Base-by-base conservation (phyloP, 371 early-diverging fungal species). In the Synchytrium microbalum region DNA sequence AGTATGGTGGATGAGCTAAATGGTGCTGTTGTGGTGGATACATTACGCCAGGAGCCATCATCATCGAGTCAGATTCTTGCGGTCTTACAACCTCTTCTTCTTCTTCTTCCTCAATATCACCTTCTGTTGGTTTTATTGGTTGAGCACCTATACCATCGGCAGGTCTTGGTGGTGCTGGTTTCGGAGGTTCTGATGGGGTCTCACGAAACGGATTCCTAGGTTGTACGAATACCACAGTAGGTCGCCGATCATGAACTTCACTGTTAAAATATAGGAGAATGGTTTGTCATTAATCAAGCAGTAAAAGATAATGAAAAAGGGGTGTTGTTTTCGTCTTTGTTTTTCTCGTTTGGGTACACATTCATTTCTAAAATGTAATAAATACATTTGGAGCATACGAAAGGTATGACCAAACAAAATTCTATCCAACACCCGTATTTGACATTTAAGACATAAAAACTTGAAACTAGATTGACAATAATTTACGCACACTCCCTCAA, bases 401-500 rank as follows among this genome's bases (percentile, higher is more conserved):
- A n/a, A 38, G 46, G 46, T 38, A 38, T 10, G 19, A 38, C 5
- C 46, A 38, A 5, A 38, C 10, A 38, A 38, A 19, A 38, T 38
- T 10, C 46, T 10, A 38, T 38, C 46, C 46, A 38, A 38, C 46
- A 38, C 46, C 46, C 46, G 10, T 19, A 38, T 5, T 5, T 10
- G 19, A 19, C 5, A 19, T 10, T 19, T 5, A 38, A 10, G 46
- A 38, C 5, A 38, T 19, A 38, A 38, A 38, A 10, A 38, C 46
- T 10, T 38, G 46, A 19, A n/a, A n/a, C n/a, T n/a, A n/a, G n/a
- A n/a, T 59, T 59, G 30, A 26, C 0, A 5, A 5, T 59, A 8
- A 8, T 8, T 24, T 32, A 66, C 69, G 64, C 73, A 74, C 76
- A 70, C 73, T 26, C 53, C 32, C 26, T 72, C 68, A 52, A 77